These are phyloP conservation scores for Mycena leptocephala DNA, from an alignment of 768 basidiomycete species.

Conservation along the genomic window DNA sequence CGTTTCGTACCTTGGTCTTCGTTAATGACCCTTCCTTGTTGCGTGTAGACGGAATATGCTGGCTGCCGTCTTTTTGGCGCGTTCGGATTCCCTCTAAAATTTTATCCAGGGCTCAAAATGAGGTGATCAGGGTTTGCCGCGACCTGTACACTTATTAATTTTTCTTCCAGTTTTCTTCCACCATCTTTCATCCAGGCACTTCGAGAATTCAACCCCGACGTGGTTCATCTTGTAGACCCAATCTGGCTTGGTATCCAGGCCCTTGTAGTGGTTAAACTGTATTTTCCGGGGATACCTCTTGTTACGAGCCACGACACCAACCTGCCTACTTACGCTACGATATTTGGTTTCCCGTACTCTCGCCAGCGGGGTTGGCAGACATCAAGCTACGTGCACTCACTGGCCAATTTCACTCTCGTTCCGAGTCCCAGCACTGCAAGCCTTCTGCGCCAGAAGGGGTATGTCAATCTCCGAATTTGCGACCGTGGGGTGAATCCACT, in stretches of 20 bases:
- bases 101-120: slow-evolving; percentile 24
- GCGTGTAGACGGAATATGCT: neutral
- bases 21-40: no score
- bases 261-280: slow-evolving; percentile 53
- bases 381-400: slow-evolving; percentile 23
- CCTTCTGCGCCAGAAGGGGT: neutral
- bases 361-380: neutral
- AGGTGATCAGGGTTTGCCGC: neutral
- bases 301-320: slow-evolving; percentile 26
- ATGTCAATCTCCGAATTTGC: neutral
- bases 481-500: neutral
- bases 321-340: slow-evolving; percentile 13
- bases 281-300: slow-evolving; percentile 37
- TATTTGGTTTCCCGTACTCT: slow-evolving; percentile 25
- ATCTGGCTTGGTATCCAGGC: slow-evolving; percentile 63
- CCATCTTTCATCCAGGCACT: slow-evolving; percentile 5
- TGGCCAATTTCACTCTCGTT: slow-evolving; percentile 9
- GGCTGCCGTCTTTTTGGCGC: slow-evolving; percentile 15
- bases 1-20: no score
- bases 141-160: no score
- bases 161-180: slow-evolving; percentile 7
- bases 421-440: slow-evolving; percentile 19
- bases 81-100: slow-evolving; percentile 11
- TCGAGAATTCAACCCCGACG: slow-evolving; percentile 47
- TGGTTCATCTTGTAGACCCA: slow-evolving; percentile 61